A percentile compares a stretch with the other conserved stretches of the same genome.
These are phyloP conservation scores for Pterocarpus macrocarpus DNA, from an alignment of 306 rosid genomes.

Conservation along the genomic window DNA sequence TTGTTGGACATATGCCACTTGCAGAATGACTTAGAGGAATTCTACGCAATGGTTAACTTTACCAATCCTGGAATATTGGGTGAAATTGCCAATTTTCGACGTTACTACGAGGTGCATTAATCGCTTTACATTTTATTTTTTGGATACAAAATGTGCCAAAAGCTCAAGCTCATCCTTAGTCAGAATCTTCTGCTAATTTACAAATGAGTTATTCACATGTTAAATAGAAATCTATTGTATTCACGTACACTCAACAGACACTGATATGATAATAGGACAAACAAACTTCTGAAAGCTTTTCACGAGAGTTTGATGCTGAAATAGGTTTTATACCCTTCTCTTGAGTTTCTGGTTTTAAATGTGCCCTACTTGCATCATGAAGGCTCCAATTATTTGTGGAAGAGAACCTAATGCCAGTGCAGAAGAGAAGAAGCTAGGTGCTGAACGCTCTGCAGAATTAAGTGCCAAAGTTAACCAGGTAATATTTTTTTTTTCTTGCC, in stretches of 20 bases:
- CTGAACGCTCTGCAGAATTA: constrained; percentile 83
- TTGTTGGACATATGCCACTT: constrained; percentile 34
- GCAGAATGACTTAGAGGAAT: constrained; percentile 98
- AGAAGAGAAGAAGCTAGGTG: constrained; percentile 87
- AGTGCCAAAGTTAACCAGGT: constrained; percentile 92
- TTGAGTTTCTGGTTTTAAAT: constrained; percentile 44
- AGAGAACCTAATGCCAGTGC: constrained; percentile 88
- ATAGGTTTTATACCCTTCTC: constrained; percentile 25
- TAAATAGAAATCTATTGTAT: constrained; percentile 12
- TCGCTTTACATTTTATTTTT: constrained; percentile 31
- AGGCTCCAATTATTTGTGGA: constrained; percentile 94
- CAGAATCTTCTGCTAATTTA: constrained; percentile 22
- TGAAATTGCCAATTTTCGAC: constrained; percentile 78
- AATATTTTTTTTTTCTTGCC: constrained; percentile 19
- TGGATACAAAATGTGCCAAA: constrained; percentile 5
- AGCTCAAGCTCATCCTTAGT: constrained; percentile 33
- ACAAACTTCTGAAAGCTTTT: constrained; percentile 35
- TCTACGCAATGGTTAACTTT: constrained; percentile 93
- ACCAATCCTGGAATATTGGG: constrained; percentile 92
- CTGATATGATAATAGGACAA: constrained; percentile 11
- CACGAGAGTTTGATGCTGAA: constrained; percentile 41
- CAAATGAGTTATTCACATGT: constrained; percentile 38
- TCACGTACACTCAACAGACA: constrained; percentile 14
- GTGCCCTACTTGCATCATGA: constrained; percentile 45
- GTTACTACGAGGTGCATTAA: constrained; percentile 80